Conservation (phyloP, 2,329 filamentous ascomycete species). For the Thielaviopsis punctulata region DNA sequence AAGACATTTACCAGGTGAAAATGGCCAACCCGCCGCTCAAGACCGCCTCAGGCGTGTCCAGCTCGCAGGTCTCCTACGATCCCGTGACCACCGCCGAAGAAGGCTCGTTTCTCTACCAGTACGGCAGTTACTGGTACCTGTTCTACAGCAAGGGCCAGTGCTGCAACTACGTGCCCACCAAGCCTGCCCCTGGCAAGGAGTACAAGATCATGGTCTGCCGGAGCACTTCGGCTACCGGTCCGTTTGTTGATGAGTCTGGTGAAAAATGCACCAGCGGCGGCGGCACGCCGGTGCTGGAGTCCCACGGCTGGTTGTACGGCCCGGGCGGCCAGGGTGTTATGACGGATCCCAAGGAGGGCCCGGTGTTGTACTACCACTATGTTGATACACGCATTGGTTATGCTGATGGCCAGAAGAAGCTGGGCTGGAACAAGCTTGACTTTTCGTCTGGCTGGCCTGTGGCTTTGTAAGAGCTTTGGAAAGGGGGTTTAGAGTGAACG, state of each 20-base stretch:
- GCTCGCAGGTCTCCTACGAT: conserved; percentile 35
- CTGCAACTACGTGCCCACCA: conserved; percentile 37
- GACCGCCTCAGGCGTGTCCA: conserved; percentile 10
- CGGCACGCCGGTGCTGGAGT: conserved; percentile 42
- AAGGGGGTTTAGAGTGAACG: background rate
- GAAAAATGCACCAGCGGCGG: conserved; percentile 39
- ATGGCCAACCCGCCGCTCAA: conserved; percentile 24
- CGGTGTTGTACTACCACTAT: conserved; percentile 30
- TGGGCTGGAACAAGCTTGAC: conserved; percentile 33
- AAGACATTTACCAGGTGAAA: conserved; percentile 41
- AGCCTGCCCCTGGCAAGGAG: conserved; percentile 38
- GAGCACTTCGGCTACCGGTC: conserved; percentile 31
- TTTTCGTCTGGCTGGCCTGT: conserved; percentile 33
- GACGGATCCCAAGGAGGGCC: conserved; percentile 17
- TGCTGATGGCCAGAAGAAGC: conserved; percentile 27
- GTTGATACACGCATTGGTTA: conserved; percentile 18
- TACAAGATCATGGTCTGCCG: conserved; percentile 51
- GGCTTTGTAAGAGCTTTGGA: conserved; percentile 11
- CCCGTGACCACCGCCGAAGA: conserved; percentile 36
- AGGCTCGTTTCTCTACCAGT: conserved; percentile 36
- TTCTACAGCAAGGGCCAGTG: conserved; percentile 45
- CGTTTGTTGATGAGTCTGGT: conserved; percentile 40
- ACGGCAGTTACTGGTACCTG: conserved; percentile 43
- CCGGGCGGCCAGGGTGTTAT: conserved; percentile 41
- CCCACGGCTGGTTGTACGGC: conserved; percentile 43